Evolutionary conservation across 345 rosid genomes (phyloP), one percentile per base, ranked within the genome.

Genomic region (Cardiospermum halicacabum): DNA sequence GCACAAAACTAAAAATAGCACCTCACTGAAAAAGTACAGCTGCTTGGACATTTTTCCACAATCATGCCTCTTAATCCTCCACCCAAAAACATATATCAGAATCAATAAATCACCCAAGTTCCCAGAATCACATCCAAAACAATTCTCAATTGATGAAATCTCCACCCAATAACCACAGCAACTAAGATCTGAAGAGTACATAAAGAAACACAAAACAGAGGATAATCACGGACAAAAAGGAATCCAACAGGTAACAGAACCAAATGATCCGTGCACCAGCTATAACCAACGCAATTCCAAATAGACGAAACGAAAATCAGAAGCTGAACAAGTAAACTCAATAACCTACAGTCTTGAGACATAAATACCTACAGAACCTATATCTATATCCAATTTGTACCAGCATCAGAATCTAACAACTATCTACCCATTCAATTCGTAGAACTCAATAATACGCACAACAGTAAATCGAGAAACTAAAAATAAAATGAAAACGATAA

Each of bases 61-160:
- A 18, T 47, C 24, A 3, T 13, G n/a, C 19, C 51, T 18, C 2
- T 24, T 24, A 47, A 16, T 47, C 22, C 9, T 47, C 51, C 8
- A 47, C 51, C n/a, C 51, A 47, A 47, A 47, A 47, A 47, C 51
- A 47, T 24, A n/a, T n/a, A 47, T 47, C 51, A 18, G 19, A 47
- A 47, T 18, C 51, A 47, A 47, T 18, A 47, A 7, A 7, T 47
- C 51, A n/a, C 19, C 51, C 16, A 40, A 26, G 42, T 24, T 3
- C 11, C 64, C 4, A 47, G 40, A 28, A 42, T 59, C 50, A 39
- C 37, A 3, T 26, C 32, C 56, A 48, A 42, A 16, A 37, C 55
- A 67, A 50, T 32, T 27, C 47, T 54, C 54, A 37, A 31, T 28
- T 47, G 36, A 61, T 22, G 28, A 7, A 24, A 56, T 22, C 34